Percentiles rank a stretch among this genome's conserved stretches.
Conservation (phyloP, 2,329 filamentous ascomycete genomes). For the Aspergillus aculeatinus region DNA sequence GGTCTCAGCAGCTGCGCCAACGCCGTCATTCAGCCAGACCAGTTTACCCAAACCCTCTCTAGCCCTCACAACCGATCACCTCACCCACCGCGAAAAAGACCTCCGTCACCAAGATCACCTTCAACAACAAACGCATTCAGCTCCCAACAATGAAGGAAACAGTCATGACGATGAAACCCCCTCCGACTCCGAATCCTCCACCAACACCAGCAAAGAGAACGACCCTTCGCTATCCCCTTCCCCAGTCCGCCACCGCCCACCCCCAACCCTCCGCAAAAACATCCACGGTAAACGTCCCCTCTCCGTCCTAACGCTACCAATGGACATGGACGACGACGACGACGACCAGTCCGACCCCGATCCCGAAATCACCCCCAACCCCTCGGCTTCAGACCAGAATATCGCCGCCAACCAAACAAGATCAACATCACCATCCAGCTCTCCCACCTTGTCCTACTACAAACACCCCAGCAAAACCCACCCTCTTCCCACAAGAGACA, state of each 20-base stretch:
- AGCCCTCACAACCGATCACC: conserved; percentile 7
- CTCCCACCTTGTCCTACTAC: not conserved
- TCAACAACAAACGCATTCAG: conserved; percentile 4
- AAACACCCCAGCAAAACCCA: not conserved
- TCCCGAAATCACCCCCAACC: conserved; percentile 22
- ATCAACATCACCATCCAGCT: not conserved
- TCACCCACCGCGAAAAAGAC: conserved; percentile 16
- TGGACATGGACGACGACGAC: conserved; percentile 28
- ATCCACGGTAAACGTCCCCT: conserved; percentile 45
- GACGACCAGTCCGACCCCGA: conserved; percentile 28
- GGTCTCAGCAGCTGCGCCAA: not conserved
- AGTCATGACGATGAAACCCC: conserved; percentile 21
- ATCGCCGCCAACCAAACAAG: conserved; percentile 37
- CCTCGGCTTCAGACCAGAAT: conserved; percentile 43
- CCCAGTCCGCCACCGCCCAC: conserved; percentile 36
- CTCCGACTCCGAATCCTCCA: conserved; percentile 24
- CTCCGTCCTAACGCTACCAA: conserved; percentile 39
- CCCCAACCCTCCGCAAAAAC: conserved; percentile 35
- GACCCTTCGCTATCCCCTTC: conserved; percentile 44
- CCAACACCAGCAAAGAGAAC: conserved; percentile 51
- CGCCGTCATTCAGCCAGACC: not conserved
- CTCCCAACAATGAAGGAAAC: conserved; percentile 14
- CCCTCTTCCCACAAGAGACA: not conserved
- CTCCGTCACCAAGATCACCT: not conserved
- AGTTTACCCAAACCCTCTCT: not conserved